phyloP scores from a whole-genome alignment of 202 grass and related monocot species.

The Hordeum pubiflorum region DNA sequence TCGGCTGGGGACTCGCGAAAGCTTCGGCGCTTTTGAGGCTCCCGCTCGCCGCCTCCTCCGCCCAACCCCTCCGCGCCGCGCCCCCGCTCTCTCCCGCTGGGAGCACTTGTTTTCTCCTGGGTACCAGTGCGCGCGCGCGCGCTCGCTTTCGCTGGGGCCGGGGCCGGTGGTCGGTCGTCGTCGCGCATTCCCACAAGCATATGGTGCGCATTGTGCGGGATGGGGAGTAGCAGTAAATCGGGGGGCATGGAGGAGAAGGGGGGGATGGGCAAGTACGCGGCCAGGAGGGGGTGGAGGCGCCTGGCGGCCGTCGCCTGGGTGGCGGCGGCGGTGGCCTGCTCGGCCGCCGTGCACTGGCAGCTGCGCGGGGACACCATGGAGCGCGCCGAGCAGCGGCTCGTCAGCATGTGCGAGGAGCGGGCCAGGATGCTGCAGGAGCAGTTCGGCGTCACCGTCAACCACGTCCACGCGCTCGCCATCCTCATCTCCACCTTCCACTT shows the following conservation, averaged over 20 bases:
- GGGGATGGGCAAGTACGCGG: slow-evolving; percentile 14
- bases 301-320: slow-evolving; percentile 31
- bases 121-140: background rate
- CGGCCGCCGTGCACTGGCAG: slow-evolving; percentile 48
- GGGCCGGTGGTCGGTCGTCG: background rate
- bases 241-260: background rate
- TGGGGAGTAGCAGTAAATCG: background rate
- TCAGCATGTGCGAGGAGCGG: slow-evolving; percentile 91
- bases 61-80: background rate
- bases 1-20: slow-evolving; percentile 52
- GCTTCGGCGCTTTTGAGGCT: slow-evolving; percentile 50
- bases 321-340: slow-evolving; percentile 28
- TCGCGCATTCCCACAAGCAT: slow-evolving; percentile 30
- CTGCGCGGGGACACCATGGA: slow-evolving; percentile 51
- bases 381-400: slow-evolving; percentile 58
- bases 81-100: background rate
- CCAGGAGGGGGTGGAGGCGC: slow-evolving; percentile 3
- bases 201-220: slow-evolving; percentile 31
- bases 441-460: slow-evolving; percentile 89
- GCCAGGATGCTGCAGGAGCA: slow-evolving; percentile 97
- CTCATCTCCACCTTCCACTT: slow-evolving; percentile 90
- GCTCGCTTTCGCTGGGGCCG: background rate
- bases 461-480: slow-evolving; percentile 77
- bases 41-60: background rate
- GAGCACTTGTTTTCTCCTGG: background rate